These are phyloP conservation scores for Penicillium sp. DNA, from an alignment of 2,329 filamentous ascomycete species.

Conservation along the genomic window DNA sequence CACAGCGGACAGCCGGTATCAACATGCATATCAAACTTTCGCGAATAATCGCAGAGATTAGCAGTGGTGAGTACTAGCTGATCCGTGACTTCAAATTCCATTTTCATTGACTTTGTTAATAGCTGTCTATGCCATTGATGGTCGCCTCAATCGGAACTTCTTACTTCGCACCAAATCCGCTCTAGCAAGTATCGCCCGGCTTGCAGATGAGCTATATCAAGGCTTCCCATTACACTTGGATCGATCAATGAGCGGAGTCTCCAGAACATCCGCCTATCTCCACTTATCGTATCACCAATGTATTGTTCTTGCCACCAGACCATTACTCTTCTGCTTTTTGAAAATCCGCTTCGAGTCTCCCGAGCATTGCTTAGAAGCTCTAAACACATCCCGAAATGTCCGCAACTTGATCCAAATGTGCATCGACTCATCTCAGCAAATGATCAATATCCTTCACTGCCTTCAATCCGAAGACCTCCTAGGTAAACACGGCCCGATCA, in stretches of 20 bases:
- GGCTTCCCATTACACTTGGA: constrained; percentile 41
- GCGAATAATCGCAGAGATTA: constrained; percentile 47
- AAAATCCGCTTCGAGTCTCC: constrained; percentile 36
- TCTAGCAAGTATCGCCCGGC: constrained; percentile 39
- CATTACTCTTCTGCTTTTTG: constrained; percentile 41
- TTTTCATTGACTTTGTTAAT: neutral
- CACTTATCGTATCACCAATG: constrained; percentile 31
- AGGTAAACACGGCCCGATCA: constrained; percentile 34
- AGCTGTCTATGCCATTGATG: constrained; percentile 47
- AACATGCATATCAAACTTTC: constrained; percentile 51
- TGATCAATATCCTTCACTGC: constrained; percentile 45
- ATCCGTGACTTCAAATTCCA: neutral
- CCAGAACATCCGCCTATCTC: constrained; percentile 44
- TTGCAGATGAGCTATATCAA: constrained; percentile 42
- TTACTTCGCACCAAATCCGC: constrained; percentile 43
- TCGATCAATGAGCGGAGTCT: constrained; percentile 41
- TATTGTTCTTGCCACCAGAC: constrained; percentile 14
- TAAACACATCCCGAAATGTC: constrained; percentile 40
- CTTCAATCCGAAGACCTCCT: constrained; percentile 50
- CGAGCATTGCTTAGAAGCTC: constrained; percentile 27
- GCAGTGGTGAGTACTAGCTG: constrained; percentile 39
- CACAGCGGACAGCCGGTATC: constrained; percentile 43
- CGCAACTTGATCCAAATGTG: constrained; percentile 44
- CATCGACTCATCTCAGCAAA: constrained; percentile 47
- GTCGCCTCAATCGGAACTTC: constrained; percentile 37